Evolutionary conservation across 2,329 filamentous ascomycete species (phyloP).

Genomic region (Hymenoscyphus occultus): DNA sequence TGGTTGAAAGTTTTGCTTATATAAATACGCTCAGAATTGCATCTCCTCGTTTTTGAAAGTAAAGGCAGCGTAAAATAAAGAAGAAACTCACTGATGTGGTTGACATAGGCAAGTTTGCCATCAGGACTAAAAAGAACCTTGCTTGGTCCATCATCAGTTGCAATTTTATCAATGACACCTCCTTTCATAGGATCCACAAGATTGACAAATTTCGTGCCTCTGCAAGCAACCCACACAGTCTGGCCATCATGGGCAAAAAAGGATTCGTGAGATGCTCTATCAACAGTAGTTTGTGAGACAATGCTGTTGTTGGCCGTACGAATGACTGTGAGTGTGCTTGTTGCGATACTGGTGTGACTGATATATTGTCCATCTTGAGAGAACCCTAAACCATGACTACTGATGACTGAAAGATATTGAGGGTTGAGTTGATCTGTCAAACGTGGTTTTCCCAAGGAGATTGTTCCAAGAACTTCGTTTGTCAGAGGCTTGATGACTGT

Average conservation of each 20-base stretch:
- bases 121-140: constrained; percentile 14
- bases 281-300: constrained; percentile 11
- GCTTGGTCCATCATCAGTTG: constrained; percentile 9
- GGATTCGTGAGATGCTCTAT: constrained; percentile 10
- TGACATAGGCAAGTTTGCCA: constrained; percentile 11
- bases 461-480: constrained; percentile 12
- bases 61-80: too few relatives aligned
- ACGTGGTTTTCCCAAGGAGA: constrained; percentile 9
- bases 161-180: constrained; percentile 2
- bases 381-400: constrained; percentile 11
- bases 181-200: constrained; percentile 9
- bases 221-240: constrained; percentile 14
- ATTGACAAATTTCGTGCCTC: constrained; percentile 11
- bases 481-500: constrained; percentile 12
- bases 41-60: too few relatives aligned
- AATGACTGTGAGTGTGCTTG: constrained; percentile 11
- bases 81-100: constrained; percentile 7
- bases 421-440: constrained; percentile 9
- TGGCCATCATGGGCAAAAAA: constrained; percentile 8
- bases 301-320: constrained; percentile 11
- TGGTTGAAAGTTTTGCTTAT: too few relatives aligned
- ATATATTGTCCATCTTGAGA: constrained; percentile 11
- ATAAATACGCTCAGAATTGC: too few relatives aligned
- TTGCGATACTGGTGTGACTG: constrained; percentile 5
- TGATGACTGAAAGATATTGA: constrained; percentile 12